These are phyloP conservation scores for Acanthamoeba healyi DNA, from an alignment of 208 protist genomes.

Conservation along the genomic window DNA sequence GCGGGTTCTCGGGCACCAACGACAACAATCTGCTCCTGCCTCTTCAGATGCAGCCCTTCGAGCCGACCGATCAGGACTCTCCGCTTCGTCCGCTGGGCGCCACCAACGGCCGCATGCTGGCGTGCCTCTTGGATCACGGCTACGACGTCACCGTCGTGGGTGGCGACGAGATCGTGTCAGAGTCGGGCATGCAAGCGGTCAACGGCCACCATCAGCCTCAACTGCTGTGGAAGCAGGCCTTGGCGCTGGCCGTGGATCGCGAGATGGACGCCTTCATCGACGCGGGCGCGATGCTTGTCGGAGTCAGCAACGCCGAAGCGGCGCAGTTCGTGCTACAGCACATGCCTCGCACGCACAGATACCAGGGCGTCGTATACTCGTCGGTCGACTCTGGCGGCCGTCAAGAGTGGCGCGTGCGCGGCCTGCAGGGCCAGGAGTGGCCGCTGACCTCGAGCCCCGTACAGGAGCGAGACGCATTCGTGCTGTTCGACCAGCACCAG, in stretches of 20 bases:
- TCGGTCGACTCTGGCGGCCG: not conserved
- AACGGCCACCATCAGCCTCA: too few species aligned
- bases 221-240: not conserved
- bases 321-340: constrained; percentile 25
- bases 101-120: constrained; percentile 77
- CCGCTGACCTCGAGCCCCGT: not conserved
- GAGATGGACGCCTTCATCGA: constrained; percentile 76
- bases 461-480: constrained; percentile 59
- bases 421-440: not conserved
- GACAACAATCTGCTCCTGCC: constrained; percentile 74
- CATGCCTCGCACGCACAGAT: not conserved
- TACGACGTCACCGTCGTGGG: not conserved
- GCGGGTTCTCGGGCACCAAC: constrained; percentile 81
- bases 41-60: not conserved
- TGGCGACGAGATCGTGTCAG: not conserved
- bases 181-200: not conserved
- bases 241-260: not conserved
- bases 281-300: constrained; percentile 72
- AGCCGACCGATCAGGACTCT: not conserved
- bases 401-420: not conserved
- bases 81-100: constrained; percentile 12
- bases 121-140: not conserved
- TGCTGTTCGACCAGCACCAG: constrained; percentile 76
- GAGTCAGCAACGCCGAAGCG: not conserved
- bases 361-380: not conserved